phyloP scores from a whole-genome alignment of 192 early-diverging fungal species.

The Geranomyces variabilis region DNA sequence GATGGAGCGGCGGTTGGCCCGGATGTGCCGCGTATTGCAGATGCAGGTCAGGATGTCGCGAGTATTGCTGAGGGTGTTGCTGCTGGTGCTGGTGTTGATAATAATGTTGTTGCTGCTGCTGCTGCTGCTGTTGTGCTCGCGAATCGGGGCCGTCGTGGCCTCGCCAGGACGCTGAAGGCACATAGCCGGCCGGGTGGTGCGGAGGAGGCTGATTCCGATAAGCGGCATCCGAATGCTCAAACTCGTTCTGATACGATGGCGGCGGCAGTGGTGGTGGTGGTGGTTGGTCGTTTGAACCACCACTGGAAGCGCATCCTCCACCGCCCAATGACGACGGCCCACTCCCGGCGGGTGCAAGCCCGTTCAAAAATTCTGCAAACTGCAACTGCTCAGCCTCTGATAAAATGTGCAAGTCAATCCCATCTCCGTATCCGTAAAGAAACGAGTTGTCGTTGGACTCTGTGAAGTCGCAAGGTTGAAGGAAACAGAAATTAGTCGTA shows the following conservation, averaged over 20 bases:
- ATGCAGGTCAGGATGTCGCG: not conserved
- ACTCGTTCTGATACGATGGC: too few relatives aligned
- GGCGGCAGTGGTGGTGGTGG: too few relatives aligned
- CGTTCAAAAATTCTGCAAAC: constrained; percentile 29
- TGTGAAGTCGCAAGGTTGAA: not conserved
- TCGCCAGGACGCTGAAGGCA: too few relatives aligned
- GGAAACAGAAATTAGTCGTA: not conserved
- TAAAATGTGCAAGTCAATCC: constrained; percentile 9
- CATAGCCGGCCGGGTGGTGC: too few relatives aligned
- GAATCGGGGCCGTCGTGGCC: too few relatives aligned
- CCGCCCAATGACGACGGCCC: too few relatives aligned
- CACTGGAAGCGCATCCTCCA: too few relatives aligned
- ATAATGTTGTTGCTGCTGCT: not conserved
- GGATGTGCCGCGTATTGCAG: not conserved
- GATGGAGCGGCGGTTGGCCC: not conserved
- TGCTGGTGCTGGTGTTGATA: not conserved
- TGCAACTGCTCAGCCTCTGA: constrained; percentile 25
- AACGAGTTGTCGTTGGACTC: not conserved
- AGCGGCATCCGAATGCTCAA: too few relatives aligned
- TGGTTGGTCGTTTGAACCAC: too few relatives aligned
- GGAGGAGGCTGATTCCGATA: too few relatives aligned
- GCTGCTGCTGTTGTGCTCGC: too few relatives aligned
- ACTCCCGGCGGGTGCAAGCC: not conserved
- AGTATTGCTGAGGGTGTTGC: not conserved
- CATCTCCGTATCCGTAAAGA: constrained; percentile 5